phyloP scores from a whole-genome alignment of 2,329 filamentous ascomycete genomes.

The Penicillium sp. region DNA sequence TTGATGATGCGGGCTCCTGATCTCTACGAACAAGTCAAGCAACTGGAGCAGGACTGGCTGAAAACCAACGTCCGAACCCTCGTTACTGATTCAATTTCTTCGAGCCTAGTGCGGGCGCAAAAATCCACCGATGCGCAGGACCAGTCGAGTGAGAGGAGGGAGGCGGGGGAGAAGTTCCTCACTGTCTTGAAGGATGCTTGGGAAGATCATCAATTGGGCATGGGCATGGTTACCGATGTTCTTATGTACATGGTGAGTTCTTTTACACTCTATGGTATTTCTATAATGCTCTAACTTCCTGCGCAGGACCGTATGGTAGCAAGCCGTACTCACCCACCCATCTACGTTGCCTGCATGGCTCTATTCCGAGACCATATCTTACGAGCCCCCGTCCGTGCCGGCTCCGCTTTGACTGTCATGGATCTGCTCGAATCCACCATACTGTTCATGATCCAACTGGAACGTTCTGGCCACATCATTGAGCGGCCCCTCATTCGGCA shows the following conservation, averaged over 20 bases:
- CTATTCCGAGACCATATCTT: slow-evolving; percentile 83
- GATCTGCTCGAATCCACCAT: slow-evolving; percentile 72
- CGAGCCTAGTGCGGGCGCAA: slow-evolving; percentile 54
- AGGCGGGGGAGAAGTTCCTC: slow-evolving; percentile 75
- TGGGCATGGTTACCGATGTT: slow-evolving; percentile 95
- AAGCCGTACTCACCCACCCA: slow-evolving; percentile 64
- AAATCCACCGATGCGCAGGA: slow-evolving; percentile 42
- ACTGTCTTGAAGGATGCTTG: slow-evolving; percentile 66
- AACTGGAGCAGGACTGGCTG: slow-evolving; percentile 77
- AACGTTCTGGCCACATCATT: slow-evolving; percentile 79
- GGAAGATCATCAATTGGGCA: slow-evolving; percentile 81
- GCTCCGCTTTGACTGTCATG: slow-evolving; percentile 48
- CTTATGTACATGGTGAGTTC: slow-evolving; percentile 76
- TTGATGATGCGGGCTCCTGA: slow-evolving; percentile 74
- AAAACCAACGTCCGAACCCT: slow-evolving; percentile 60
- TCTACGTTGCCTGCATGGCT: slow-evolving; percentile 75
- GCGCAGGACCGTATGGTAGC: slow-evolving; percentile 70
- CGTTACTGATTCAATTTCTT: slow-evolving; percentile 63
- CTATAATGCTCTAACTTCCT: slow-evolving; percentile 1
- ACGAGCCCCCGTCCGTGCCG: slow-evolving; percentile 46
- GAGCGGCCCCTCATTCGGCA: slow-evolving; percentile 73
- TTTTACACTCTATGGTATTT: background rate
- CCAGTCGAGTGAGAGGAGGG: slow-evolving; percentile 65
- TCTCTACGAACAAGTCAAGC: slow-evolving; percentile 70
- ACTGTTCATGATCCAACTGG: slow-evolving; percentile 84